Base-by-base conservation (phyloP, 1,139 yeast species). In the Debaryomyces fabryi region DNA sequence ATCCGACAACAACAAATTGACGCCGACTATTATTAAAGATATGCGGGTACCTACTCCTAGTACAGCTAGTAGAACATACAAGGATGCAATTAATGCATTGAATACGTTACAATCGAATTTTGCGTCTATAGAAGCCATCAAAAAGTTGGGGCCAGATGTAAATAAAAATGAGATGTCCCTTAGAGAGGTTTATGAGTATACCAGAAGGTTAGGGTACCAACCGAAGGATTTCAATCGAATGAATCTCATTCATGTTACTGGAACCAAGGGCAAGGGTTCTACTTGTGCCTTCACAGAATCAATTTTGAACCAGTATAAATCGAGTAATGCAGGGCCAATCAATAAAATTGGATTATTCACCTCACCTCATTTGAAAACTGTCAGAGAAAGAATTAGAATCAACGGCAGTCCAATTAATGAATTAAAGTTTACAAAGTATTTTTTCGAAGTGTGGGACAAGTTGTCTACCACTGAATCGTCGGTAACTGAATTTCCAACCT, bases 231-330 rank as follows among this genome's bases (percentile, higher is more conserved):
- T 89, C 62, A 82, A 91, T 66, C 77, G 69, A 50, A 69, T 95
- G 59, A 91, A 92, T 58, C 79, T 91, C 4, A 79, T 95, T 42
- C 99, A 95, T 62, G 87, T 95, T 32, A 92, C 99, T 0, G 99
- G 99, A 23, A 95, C 99, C 1, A 95, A 95, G 67, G 99, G 99
- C 10, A 95, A 95, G 69, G 99, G 99, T 1, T 91, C 97, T 1
- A 92, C 98, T 0, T 93, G 97, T 70, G 97, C 99, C 0, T 95
- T 95, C 64, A 82, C 92, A 2, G 90, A 89, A 59, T 84, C 95
- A 3, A 90, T 93, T 42, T 69, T 95, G 52, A 64, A 70, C 13
- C 91, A 89, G 60, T 90, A 88, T 60, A 49, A 47, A 43, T 39
- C 47, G 45, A 36, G 12, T 24, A 42, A 23, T 16, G 45, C 47